phyloP scores from a whole-genome alignment of 371 early-diverging fungal genomes.

The Mucor velutinosus region DNA sequence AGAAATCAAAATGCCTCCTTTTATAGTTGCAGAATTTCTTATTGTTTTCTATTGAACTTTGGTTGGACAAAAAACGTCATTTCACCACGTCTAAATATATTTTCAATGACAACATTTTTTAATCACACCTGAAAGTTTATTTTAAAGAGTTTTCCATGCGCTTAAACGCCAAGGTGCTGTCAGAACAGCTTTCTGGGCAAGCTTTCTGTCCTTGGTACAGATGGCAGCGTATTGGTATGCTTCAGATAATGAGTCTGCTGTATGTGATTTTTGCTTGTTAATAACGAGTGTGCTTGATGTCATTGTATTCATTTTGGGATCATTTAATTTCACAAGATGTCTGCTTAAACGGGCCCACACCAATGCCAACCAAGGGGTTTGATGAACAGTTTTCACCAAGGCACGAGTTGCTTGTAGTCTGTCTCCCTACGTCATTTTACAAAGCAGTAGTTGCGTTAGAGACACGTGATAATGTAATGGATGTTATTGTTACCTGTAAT shows the following conservation, averaged over 20 bases:
- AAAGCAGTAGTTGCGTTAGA: not conserved
- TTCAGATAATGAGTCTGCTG: conserved; percentile 38
- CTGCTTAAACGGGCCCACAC: conserved; percentile 42
- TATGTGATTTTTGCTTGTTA: conserved; percentile 15
- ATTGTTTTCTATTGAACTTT: not conserved
- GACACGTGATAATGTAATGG: not conserved
- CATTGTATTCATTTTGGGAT: conserved; percentile 19
- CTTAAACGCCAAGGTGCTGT: conserved; percentile 56
- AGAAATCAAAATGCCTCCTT: not conserved
- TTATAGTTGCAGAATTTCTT: conserved; percentile 1
- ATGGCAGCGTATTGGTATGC: conserved; percentile 46
- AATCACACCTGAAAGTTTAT: not conserved
- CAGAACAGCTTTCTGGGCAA: conserved; percentile 55
- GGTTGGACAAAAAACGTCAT: conserved; percentile 6
- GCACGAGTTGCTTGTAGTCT: conserved; percentile 28
- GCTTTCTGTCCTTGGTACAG: conserved; percentile 20
- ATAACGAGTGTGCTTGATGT: conserved; percentile 33
- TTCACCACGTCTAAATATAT: not conserved
- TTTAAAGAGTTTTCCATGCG: conserved; percentile 44
- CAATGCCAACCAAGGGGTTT: conserved; percentile 39
- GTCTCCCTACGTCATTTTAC: conserved; percentile 26
- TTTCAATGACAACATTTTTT: conserved; percentile 4
- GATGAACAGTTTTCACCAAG: conserved; percentile 40
- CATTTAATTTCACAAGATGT: conserved; percentile 17
- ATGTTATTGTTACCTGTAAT: conserved; percentile 27